Evolutionary conservation across 495 filamentous ascomycete genomes (phyloP).

Genomic region (Neurospora intermedia): DNA sequence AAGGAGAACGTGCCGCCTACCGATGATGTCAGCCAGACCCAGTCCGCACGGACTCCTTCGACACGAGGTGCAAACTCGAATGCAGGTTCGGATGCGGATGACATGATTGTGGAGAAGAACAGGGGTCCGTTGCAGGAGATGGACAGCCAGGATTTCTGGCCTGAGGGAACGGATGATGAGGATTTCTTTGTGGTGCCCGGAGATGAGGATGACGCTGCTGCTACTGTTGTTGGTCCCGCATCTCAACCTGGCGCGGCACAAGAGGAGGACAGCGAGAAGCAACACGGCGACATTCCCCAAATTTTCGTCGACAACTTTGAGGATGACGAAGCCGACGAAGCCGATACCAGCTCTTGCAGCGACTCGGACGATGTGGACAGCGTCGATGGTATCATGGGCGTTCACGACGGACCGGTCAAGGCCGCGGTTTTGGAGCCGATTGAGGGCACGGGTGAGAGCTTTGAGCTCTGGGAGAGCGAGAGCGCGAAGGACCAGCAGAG

Average conservation of each 20-base stretch:
- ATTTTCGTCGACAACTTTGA: slow-evolving; percentile 10
- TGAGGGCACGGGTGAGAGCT: slow-evolving; percentile 41
- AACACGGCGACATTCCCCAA: background rate
- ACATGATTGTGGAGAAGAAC: slow-evolving; percentile 39
- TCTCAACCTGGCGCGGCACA: background rate
- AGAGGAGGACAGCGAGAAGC: background rate
- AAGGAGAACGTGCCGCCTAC: slow-evolving; percentile 88
- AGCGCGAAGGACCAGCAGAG: slow-evolving; percentile 43
- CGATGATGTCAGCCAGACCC: slow-evolving; percentile 46
- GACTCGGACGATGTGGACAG: slow-evolving; percentile 9
- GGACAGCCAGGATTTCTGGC: slow-evolving; percentile 61
- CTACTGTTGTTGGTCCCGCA: background rate
- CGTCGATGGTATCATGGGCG: slow-evolving; percentile 40
- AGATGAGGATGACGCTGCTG: slow-evolving; percentile 39
- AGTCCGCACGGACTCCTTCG: slow-evolving; percentile 8
- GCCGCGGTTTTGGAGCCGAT: slow-evolving; percentile 40
- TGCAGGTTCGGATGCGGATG: slow-evolving; percentile 15
- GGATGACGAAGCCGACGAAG: slow-evolving; percentile 1
- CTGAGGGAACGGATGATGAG: slow-evolving; percentile 51
- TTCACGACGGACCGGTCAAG: slow-evolving; percentile 24
- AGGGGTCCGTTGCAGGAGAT: slow-evolving; percentile 65
- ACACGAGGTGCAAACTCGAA: background rate
- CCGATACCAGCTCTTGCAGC: slow-evolving; percentile 4
- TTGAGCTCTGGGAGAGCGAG: slow-evolving; percentile 57
- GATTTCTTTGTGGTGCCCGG: slow-evolving; percentile 48